phyloP scores from a whole-genome alignment of 1,139 yeast genomes.

The Sugiyamaella japonica region DNA sequence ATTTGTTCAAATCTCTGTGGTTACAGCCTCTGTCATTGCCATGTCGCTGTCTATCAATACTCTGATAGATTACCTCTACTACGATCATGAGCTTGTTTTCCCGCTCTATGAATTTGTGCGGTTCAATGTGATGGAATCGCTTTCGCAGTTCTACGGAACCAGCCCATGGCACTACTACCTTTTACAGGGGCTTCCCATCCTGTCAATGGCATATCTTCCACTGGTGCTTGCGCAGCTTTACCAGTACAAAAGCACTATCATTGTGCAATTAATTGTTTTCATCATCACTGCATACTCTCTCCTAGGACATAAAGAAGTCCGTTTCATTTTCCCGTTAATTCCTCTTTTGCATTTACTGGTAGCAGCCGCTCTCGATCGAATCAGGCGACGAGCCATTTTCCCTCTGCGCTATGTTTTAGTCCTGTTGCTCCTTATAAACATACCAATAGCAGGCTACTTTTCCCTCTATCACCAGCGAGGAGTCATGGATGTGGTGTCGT shows the following conservation, averaged over 20 bases:
- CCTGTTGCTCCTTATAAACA: slow-evolving; percentile 45
- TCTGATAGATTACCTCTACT: slow-evolving; percentile 60
- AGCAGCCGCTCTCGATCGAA: slow-evolving; percentile 17
- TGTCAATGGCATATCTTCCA: slow-evolving; percentile 68
- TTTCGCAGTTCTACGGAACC: slow-evolving; percentile 81
- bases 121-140: slow-evolving; percentile 70
- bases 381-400: slow-evolving; percentile 13
- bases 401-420: slow-evolving; percentile 16
- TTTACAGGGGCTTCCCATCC: slow-evolving; percentile 76
- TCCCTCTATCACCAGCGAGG: slow-evolving; percentile 80
- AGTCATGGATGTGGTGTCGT: slow-evolving; percentile 64
- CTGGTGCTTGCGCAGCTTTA: slow-evolving; percentile 49
- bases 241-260: slow-evolving; percentile 30
- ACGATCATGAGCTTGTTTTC: slow-evolving; percentile 50
- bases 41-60: slow-evolving; percentile 43
- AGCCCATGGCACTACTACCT: slow-evolving; percentile 87
- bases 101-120: slow-evolving; percentile 71
- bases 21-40: slow-evolving; percentile 34
- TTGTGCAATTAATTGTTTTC: slow-evolving; percentile 40
- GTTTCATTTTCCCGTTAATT: slow-evolving; percentile 85
- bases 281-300: slow-evolving; percentile 59
- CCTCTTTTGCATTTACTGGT: slow-evolving; percentile 58
- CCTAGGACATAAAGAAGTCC: slow-evolving; percentile 82
- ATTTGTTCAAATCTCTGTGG: slow-evolving; percentile 25
- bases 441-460: slow-evolving; percentile 53